Evolutionary conservation across 169 alveolate species (phyloP).

Genomic region (Eimeria mitis): DNA sequence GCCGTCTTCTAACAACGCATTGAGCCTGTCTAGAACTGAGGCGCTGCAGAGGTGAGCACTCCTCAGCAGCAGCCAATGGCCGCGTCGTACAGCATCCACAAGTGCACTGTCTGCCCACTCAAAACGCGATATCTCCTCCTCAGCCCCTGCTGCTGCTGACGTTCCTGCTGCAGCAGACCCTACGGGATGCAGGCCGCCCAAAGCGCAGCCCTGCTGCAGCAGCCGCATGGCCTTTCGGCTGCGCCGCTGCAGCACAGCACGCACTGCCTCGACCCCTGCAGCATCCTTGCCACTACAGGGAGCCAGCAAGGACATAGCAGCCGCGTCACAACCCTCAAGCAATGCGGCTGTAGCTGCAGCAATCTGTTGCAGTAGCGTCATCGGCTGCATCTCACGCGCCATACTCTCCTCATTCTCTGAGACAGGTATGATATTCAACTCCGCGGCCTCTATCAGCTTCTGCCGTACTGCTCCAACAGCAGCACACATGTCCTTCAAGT

Average conservation of each 20-base stretch:
- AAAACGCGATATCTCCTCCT: constrained; percentile 85
- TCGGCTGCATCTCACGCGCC: constrained; percentile 6
- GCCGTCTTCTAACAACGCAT: constrained; percentile 95
- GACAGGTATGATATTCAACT: too few species aligned
- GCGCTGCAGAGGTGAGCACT: constrained; percentile 99
- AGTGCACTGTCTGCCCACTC: constrained; percentile 99
- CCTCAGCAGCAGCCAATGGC: constrained; percentile 96
- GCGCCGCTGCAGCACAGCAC: constrained; percentile 10
- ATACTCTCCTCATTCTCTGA: background rate
- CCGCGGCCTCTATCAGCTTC: constrained; percentile 9
- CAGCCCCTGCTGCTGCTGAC: background rate
- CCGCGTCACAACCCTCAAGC: constrained; percentile 47
- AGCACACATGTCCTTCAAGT: background rate
- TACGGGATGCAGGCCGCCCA: constrained; percentile 14
- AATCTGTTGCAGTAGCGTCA: constrained; percentile 6
- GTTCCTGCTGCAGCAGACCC: constrained; percentile 34
- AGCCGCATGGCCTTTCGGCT: constrained; percentile 19
- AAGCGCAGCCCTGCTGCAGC: constrained; percentile 44
- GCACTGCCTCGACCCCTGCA: background rate
- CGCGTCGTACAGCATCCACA: constrained; percentile 96
- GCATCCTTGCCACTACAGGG: background rate
- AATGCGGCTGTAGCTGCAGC: constrained; percentile 46
- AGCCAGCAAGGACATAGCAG: background rate
- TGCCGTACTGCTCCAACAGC: constrained; percentile 8
- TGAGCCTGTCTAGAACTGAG: constrained; percentile 98